Evolutionary conservation across 768 basidiomycete genomes (phyloP).

Genomic region (Crucibulum laeve): DNA sequence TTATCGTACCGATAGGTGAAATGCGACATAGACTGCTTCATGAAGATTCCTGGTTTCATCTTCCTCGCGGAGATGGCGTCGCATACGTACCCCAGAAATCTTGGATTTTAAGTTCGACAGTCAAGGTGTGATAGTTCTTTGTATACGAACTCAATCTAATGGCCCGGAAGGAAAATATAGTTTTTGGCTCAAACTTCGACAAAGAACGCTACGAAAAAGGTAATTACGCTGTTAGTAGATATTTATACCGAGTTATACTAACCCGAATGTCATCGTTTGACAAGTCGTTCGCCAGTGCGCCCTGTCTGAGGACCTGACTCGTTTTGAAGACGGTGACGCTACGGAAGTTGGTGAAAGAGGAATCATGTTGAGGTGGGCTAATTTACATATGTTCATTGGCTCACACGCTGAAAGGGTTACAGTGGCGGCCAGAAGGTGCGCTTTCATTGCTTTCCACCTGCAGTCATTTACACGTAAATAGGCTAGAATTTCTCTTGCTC

Average conservation of each 20-base stretch:
- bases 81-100: constrained; percentile 62
- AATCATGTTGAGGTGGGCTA: constrained; percentile 31
- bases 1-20: not conserved
- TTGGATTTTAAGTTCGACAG: constrained; percentile 61
- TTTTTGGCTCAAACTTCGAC: constrained; percentile 38
- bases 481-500: constrained; percentile 17
- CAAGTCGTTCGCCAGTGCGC: constrained; percentile 11
- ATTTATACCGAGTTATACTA: too few relatives aligned
- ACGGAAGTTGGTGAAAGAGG: constrained; percentile 54
- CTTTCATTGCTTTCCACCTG: constrained; percentile 31
- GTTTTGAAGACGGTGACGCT: constrained; percentile 44
- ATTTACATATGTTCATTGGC: not conserved
- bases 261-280: constrained; percentile 13
- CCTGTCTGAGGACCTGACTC: constrained; percentile 36
- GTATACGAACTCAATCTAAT: not conserved
- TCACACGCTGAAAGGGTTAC: not conserved
- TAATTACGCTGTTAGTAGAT: constrained; percentile 15
- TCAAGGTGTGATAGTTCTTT: constrained; percentile 25
- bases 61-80: constrained; percentile 52
- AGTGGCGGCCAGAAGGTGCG: constrained; percentile 56
- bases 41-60: constrained; percentile 40
- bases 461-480: not conserved
- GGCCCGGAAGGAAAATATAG: constrained; percentile 33
- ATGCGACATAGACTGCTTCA: not conserved
- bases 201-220: constrained; percentile 35